A percentile compares a stretch with the other conserved stretches of the same genome.
Conservation (phyloP, 2,329 filamentous ascomycete genomes). For the Trichoderma lentiforme region DNA sequence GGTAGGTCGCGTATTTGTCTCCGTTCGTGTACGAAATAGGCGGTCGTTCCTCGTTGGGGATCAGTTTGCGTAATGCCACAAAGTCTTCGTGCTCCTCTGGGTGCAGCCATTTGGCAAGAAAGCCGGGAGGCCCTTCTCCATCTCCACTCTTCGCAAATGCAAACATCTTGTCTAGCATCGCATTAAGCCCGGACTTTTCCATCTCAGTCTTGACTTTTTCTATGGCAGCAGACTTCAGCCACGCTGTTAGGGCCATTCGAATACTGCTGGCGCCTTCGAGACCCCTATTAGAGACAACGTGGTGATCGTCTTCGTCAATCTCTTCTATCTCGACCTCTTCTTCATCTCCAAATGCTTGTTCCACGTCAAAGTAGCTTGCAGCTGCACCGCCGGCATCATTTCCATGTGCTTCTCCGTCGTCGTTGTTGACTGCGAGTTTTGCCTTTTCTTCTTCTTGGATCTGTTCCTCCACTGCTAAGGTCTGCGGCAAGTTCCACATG, state of each 20-base stretch:
- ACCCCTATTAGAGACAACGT: constrained; percentile 30
- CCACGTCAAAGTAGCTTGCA: constrained; percentile 35
- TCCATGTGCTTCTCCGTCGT: constrained; percentile 23
- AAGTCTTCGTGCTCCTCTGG: constrained; percentile 78
- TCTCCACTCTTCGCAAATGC: constrained; percentile 29
- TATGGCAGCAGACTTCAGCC: constrained; percentile 37
- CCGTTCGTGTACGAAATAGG: constrained; percentile 48
- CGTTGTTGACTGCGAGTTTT: constrained; percentile 35
- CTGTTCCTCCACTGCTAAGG: constrained; percentile 57
- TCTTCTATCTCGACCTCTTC: constrained; percentile 29
- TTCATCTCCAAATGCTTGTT: constrained; percentile 34
- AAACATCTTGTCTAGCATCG: constrained; percentile 28
- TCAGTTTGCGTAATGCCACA: constrained; percentile 62
- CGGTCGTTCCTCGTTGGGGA: constrained; percentile 53
- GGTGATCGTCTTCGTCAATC: constrained; percentile 28
- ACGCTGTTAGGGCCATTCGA: constrained; percentile 31
- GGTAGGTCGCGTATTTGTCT: constrained; percentile 61
- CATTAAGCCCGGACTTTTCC: constrained; percentile 28
- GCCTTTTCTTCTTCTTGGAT: constrained; percentile 45
- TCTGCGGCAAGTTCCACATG: constrained; percentile 74
- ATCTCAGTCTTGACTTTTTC: constrained; percentile 31
- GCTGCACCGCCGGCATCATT: constrained; percentile 29
- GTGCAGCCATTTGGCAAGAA: constrained; percentile 67
- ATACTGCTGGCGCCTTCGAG: constrained; percentile 40
- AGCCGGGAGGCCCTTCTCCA: constrained; percentile 38